phyloP scores from a whole-genome alignment of 192 early-diverging fungal species.

The Phycomyces nitens region DNA sequence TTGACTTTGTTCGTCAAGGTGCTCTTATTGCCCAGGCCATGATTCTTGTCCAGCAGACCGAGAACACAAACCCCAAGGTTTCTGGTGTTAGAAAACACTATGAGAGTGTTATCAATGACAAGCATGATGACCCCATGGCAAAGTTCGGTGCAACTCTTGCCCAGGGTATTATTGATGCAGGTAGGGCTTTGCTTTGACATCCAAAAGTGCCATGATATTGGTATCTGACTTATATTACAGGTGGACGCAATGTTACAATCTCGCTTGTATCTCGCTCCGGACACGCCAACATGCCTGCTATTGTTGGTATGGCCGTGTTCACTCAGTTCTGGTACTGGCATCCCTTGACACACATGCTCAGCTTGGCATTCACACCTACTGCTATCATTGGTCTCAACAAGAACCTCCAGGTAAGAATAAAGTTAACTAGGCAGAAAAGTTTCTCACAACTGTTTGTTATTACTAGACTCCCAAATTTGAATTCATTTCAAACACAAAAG shows the following conservation, averaged over 20 bases:
- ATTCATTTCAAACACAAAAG: conserved; percentile 79
- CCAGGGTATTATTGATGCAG: conserved; percentile 98
- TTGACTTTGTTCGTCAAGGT: conserved; percentile 97
- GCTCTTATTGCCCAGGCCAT: conserved; percentile 93
- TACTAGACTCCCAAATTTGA: conserved; percentile 78
- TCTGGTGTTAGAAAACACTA: conserved; percentile 84
- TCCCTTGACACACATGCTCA: conserved; percentile 93
- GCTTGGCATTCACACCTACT: conserved; percentile 92
- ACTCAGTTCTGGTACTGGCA: conserved; percentile 99
- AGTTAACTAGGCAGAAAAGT: neutral
- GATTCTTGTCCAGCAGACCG: conserved; percentile 95
- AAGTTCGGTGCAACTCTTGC: conserved; percentile 94
- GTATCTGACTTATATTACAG: conserved; percentile 20
- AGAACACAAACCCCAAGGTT: conserved; percentile 75
- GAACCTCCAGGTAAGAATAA: conserved; percentile 57
- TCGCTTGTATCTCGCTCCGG: conserved; percentile 85
- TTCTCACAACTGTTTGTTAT: conserved; percentile 13
- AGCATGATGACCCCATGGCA: conserved; percentile 89
- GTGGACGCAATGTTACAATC: conserved; percentile 96
- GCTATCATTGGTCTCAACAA: conserved; percentile 93
- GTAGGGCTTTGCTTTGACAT: no score
- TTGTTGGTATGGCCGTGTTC: conserved; percentile 98
- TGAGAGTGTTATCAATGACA: conserved; percentile 84
- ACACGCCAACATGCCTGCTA: conserved; percentile 88
- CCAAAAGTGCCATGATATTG: no score